Evolutionary conservation across 176 grass and related monocot genomes (phyloP), one percentile per base, ranked within the genome.

Genomic region (Carex pumila): DNA sequence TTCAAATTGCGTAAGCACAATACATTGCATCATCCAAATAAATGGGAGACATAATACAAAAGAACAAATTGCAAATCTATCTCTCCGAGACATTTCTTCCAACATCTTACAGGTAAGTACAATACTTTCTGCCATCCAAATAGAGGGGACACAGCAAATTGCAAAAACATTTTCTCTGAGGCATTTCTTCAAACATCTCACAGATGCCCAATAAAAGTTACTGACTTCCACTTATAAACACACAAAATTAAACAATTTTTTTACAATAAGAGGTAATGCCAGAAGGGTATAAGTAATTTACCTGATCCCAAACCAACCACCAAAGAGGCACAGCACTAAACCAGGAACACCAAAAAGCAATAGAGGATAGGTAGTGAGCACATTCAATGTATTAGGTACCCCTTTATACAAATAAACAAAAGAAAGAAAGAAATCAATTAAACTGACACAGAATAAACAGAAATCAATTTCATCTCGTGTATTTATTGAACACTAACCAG

Each of bases 301-400:
- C 96, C 91, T 99, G 76, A 99, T 94, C 25, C 96, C 88, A 49
- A 99, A 92, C 85, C 96, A 99, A 12, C 92, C 89, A 9, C 95
- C 89, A 84, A 90, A 94, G 86, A 98, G 79, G 82, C 91, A 98
- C 17, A 98, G 91, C 41, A 94, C 85, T 69, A 98, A 85, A 31
- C 89, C 90, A 12, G 91, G 96, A 5, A 99, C 88, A 13, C 96
- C 93, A 47, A 94, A 84, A 6, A 99, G 96, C 47, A 99, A 89
- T 55, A 99, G 87, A 54, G 96, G 96, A 39, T 94, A 95, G 17
- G 88, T 83, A 0, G 93, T 99, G 77, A 99, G 77, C 37, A 99
- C 96, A 86, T 99, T 95, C 65, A 99, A 87, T 67, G 93, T 99
- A 81, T 99, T 99, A 71, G 96, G 96, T 17, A 99, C 96, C 37